Percentiles rank a stretch among this genome's conserved stretches.
phyloP scores from a whole-genome alignment of 2,329 filamentous ascomycete species.

The Beauveria brongniartii region DNA sequence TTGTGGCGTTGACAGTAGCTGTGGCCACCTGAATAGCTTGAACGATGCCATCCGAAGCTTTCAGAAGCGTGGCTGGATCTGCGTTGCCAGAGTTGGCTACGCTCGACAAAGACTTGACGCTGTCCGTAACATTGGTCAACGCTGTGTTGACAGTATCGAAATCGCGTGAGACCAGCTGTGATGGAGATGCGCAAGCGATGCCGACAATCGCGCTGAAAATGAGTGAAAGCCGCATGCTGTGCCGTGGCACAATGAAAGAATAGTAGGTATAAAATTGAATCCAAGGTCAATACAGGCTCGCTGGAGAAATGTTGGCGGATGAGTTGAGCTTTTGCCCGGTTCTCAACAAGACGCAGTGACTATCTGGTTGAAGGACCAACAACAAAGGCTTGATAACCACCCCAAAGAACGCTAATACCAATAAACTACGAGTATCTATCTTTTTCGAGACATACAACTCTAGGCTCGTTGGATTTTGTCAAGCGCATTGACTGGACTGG shows the following conservation, averaged over 20 bases:
- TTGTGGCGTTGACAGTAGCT: not conserved
- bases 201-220: not conserved
- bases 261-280: not conserved
- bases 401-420: not conserved
- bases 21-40: not conserved
- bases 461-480: not conserved
- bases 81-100: not conserved
- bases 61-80: constrained; percentile 1
- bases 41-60: not conserved
- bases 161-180: not conserved
- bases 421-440: not conserved
- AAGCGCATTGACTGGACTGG: not conserved
- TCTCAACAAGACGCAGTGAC: no score
- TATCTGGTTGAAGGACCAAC: no score
- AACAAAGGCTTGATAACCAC: no score
- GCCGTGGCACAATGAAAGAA: not conserved
- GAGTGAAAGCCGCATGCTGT: not conserved
- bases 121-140: not conserved
- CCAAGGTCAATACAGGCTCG: not conserved
- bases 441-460: no score
- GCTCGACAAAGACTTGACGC: not conserved
- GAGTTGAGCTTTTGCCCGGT: no score
- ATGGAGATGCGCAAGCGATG: not conserved
- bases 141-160: not conserved
- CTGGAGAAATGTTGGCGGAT: no score